These are phyloP conservation scores for Euphorbia tirucalli DNA, from an alignment of 345 rosid genomes.

Conservation along the genomic window DNA sequence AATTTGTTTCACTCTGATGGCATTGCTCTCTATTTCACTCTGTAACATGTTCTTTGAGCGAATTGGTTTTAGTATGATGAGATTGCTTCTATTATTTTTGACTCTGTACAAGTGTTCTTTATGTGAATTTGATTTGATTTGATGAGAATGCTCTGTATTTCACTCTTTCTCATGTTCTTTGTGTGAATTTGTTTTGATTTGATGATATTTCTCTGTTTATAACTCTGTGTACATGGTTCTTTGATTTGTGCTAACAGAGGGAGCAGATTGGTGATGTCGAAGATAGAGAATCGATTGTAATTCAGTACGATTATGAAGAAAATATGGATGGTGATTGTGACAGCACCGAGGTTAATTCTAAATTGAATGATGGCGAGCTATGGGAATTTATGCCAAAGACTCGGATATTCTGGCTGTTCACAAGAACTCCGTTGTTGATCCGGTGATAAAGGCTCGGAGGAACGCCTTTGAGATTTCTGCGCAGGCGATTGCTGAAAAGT, in stretches of 20 bases:
- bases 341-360: slow-evolving; percentile 18
- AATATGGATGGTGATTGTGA: slow-evolving; percentile 14
- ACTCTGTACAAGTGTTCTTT: not conserved
- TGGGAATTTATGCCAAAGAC: slow-evolving; percentile 25
- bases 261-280: not conserved
- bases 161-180: too few relatives aligned
- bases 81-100: too few relatives aligned
- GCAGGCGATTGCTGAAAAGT: slow-evolving; percentile 33
- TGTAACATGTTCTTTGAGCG: too few relatives aligned
- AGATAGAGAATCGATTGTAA: slow-evolving; percentile 1
- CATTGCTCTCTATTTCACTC: too few relatives aligned
- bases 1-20: too few relatives aligned
- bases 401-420: slow-evolving; percentile 38
- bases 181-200: not conserved
- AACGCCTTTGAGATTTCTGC: slow-evolving; percentile 25
- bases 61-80: too few relatives aligned
- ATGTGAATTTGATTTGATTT: not conserved
- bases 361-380: slow-evolving; percentile 8
- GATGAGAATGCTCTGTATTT: not conserved
- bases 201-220: not conserved
- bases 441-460: slow-evolving; percentile 28
- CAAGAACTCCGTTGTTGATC: slow-evolving; percentile 24
- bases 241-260: not conserved
- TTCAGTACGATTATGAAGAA: slow-evolving; percentile 13
- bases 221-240: not conserved